Percentiles rank a stretch among this genome's conserved stretches.
These are phyloP conservation scores for Paspalum vaginatum DNA, from an alignment of 176 grass and related monocot species.

Conservation along the genomic window DNA sequence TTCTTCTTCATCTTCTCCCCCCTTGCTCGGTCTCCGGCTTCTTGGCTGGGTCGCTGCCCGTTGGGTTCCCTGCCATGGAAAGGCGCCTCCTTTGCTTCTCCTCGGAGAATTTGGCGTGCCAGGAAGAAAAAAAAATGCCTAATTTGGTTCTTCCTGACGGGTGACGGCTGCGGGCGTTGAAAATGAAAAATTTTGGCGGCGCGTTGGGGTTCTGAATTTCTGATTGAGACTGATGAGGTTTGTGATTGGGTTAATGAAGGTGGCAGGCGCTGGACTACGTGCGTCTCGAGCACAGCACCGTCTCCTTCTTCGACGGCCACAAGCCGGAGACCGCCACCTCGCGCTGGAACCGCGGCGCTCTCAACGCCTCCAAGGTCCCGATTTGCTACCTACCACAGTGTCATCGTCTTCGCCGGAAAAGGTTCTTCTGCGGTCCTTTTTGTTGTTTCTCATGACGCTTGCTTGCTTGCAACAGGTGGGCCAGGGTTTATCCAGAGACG, in stretches of 20 bases:
- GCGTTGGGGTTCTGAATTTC: not conserved
- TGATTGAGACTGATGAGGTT: not conserved
- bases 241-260: slow-evolving; percentile 43
- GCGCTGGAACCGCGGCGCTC: slow-evolving; percentile 77
- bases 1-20: not conserved
- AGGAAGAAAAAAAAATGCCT: not conserved
- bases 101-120: not conserved
- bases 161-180: not conserved
- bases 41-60: not conserved
- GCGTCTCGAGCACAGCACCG: slow-evolving; percentile 67
- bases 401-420: slow-evolving; percentile 12
- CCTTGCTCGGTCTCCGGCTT: not conserved
- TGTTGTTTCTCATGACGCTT: not conserved
- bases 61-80: not conserved
- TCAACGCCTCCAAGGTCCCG: slow-evolving; percentile 86
- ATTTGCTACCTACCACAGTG: not conserved
- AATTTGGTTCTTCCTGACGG: not conserved
- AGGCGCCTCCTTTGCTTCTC: not conserved
- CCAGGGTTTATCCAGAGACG: slow-evolving; percentile 73
- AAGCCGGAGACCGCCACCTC: slow-evolving; percentile 75
- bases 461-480: slow-evolving; percentile 59
- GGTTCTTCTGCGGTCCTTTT: not conserved
- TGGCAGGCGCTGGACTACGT: slow-evolving; percentile 85
- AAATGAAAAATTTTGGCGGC: not conserved
- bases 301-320: slow-evolving; percentile 76